These are phyloP conservation scores for Colletotrichum abscissum DNA, from an alignment of 2,329 filamentous ascomycete genomes.

Conservation along the genomic window DNA sequence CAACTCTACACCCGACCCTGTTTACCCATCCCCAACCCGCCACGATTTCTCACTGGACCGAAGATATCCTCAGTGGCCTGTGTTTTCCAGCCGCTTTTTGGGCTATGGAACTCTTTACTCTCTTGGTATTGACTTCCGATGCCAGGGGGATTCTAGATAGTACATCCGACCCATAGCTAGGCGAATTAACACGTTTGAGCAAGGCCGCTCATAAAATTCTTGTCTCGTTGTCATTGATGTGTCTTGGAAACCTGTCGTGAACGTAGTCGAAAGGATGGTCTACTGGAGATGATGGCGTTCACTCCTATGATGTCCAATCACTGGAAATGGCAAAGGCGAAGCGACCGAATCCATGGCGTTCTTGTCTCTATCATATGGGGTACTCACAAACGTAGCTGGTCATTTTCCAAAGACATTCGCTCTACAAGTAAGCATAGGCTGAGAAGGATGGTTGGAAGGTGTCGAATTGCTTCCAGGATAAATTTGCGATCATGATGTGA, in stretches of 20 bases:
- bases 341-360: not conserved
- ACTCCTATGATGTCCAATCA: not conserved
- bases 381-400: not conserved
- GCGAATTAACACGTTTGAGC: constrained; percentile 21
- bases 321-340: not conserved
- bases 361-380: not conserved
- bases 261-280: not conserved
- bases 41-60: constrained; percentile 20
- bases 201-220: constrained; percentile 21
- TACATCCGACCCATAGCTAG: constrained; percentile 26
- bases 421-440: not conserved
- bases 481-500: constrained; percentile 32
- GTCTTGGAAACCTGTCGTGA: not conserved
- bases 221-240: not conserved
- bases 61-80: constrained; percentile 20
- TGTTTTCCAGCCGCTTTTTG: constrained; percentile 19
- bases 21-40: constrained; percentile 6
- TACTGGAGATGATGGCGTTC: not conserved
- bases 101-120: constrained; percentile 24
- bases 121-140: constrained; percentile 25
- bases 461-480: constrained; percentile 13
- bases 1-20: constrained; percentile 17
- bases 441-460: not conserved
- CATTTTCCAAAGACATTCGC: not conserved
- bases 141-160: constrained; percentile 28